Percentiles rank a stretch among this genome's conserved stretches.
Conservation (phyloP, 331 rosid genomes). For the Spiraea crenata region DNA sequence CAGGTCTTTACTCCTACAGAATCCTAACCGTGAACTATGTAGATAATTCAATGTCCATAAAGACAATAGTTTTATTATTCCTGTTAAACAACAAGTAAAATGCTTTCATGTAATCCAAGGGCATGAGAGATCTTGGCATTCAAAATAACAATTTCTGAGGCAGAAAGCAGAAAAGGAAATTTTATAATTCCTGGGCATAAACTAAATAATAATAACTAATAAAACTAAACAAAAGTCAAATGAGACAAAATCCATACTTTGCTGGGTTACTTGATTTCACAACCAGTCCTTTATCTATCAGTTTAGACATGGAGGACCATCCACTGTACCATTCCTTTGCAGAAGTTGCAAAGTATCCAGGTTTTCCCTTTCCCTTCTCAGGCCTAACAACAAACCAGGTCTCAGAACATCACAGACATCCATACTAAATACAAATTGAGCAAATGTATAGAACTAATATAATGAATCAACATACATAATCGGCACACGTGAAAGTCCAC, state of each 20-base stretch:
- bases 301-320: slow-evolving; percentile 89
- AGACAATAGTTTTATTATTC: background rate
- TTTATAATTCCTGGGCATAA: background rate
- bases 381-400: slow-evolving; percentile 49
- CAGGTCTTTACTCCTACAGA: background rate
- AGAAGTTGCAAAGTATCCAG: slow-evolving; percentile 61
- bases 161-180: background rate
- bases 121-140: background rate
- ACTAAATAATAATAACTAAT: background rate
- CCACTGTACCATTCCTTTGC: slow-evolving; percentile 89
- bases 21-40: background rate
- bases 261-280: slow-evolving; percentile 94
- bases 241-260: slow-evolving; percentile 53
- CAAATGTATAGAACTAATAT: slow-evolving; percentile 4
- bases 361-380: slow-evolving; percentile 86
- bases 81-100: background rate
- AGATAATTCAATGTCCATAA: background rate
- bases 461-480: slow-evolving; percentile 55
- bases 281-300: slow-evolving; percentile 76
- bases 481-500: slow-evolving; percentile 84
- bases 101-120: background rate
- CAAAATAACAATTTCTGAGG: background rate
- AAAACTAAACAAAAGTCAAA: background rate
- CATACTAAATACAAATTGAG: slow-evolving; percentile 8
- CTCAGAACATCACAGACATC: slow-evolving; percentile 16